phyloP scores from a whole-genome alignment of 192 early-diverging fungal genomes.

The Phycomyces blakesleeanus region DNA sequence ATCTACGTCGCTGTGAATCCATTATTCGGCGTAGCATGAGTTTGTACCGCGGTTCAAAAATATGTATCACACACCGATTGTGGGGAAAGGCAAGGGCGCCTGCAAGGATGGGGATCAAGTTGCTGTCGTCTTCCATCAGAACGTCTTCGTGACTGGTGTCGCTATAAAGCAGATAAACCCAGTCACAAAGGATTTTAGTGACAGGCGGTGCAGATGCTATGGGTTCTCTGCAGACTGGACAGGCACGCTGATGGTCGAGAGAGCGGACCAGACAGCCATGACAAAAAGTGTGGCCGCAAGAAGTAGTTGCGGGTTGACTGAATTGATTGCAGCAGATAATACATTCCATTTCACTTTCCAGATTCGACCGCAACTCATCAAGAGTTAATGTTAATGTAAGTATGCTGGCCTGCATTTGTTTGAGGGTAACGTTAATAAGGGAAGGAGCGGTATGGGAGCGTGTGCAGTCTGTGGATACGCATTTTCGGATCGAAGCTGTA shows the following conservation, averaged over 20 bases:
- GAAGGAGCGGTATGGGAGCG: conserved; percentile 8
- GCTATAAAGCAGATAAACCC: conserved; percentile 11
- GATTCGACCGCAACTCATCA: conserved; percentile 1
- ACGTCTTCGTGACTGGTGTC: conserved; percentile 26
- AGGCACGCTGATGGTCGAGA: conserved; percentile 43
- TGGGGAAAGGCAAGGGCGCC: conserved; percentile 54
- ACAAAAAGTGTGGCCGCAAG: conserved; percentile 70
- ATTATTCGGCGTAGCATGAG: conserved; percentile 52
- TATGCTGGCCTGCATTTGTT: conserved; percentile 20
- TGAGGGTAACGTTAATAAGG: conserved; percentile 32
- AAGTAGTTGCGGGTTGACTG: conserved; percentile 55
- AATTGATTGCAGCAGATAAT: conserved; percentile 52
- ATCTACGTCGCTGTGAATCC: conserved; percentile 38
- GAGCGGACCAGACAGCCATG: conserved; percentile 53
- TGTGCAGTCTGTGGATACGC: conserved; percentile 14
- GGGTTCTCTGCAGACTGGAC: conserved; percentile 43
- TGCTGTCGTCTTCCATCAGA: conserved; percentile 14
- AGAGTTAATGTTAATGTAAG: not conserved
- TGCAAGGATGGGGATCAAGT: conserved; percentile 57
- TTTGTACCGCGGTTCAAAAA: conserved; percentile 65
- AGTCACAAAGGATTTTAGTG: conserved; percentile 29
- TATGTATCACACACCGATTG: conserved; percentile 54
- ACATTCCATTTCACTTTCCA: conserved; percentile 45
- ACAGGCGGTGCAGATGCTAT: conserved; percentile 33
- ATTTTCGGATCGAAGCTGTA: conserved; percentile 8